A percentile compares a stretch with the other conserved stretches of the same genome.
phyloP scores from a whole-genome alignment of 2,329 filamentous ascomycete species.

The Neospermospora avenae region DNA sequence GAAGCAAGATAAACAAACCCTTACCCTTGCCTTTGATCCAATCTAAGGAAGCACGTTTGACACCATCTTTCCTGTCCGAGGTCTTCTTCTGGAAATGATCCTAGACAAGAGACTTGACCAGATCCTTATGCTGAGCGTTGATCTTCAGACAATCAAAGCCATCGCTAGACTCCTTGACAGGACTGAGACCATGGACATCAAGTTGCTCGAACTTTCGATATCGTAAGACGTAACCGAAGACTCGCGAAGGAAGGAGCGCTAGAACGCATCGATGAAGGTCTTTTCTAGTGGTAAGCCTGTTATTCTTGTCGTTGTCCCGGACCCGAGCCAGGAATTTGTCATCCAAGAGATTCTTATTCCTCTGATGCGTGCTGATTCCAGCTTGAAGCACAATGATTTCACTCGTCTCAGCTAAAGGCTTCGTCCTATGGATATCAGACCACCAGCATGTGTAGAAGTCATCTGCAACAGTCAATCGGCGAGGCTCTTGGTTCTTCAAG shows the following conservation, averaged over 20 bases:
- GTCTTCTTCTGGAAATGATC: conserved; percentile 14
- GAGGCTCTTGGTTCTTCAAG: conserved; percentile 26
- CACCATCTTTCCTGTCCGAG: background rate
- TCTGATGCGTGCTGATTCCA: background rate
- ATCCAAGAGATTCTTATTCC: background rate
- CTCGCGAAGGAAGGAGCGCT: conserved; percentile 47
- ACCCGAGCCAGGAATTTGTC: background rate
- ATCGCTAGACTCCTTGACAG: conserved; percentile 31
- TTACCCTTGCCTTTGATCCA: conserved; percentile 50
- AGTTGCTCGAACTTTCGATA: conserved; percentile 29
- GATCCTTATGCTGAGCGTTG: conserved; percentile 22
- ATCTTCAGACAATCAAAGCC: conserved; percentile 41
- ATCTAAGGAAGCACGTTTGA: conserved; percentile 31
- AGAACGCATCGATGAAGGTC: conserved; percentile 43
- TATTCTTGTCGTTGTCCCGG: background rate
- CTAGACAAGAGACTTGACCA: conserved; percentile 18
- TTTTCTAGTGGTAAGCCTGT: conserved; percentile 25
- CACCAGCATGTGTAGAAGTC: conserved; percentile 40
- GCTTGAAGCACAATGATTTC: background rate
- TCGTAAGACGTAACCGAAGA: conserved; percentile 32
- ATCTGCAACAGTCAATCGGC: conserved; percentile 38
- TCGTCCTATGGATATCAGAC: conserved; percentile 45
- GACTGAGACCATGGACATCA: conserved; percentile 12
- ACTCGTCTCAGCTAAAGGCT: conserved; percentile 28
- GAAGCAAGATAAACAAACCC: conserved; percentile 46